Percentiles rank a stretch among this genome's conserved stretches.
Conservation (phyloP, 805 yeast genomes). For the Monosporozyma yasuniensis region DNA sequence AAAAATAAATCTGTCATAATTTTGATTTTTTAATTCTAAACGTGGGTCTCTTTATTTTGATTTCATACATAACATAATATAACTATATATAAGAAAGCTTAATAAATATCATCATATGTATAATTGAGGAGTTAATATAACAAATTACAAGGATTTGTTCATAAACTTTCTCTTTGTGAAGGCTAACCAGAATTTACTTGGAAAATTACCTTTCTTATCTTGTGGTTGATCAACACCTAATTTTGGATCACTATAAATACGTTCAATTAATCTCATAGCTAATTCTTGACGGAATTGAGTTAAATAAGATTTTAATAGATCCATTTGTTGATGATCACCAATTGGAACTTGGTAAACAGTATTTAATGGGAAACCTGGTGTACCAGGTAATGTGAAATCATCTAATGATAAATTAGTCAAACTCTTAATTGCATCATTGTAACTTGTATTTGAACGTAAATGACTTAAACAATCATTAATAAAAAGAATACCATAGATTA, state of each 20-base stretch:
- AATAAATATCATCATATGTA: background rate
- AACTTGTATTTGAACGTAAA: conserved; percentile 40
- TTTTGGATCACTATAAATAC: conserved; percentile 48
- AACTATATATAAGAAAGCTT: background rate
- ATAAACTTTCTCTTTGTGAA: conserved; percentile 90
- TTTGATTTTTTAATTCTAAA: no score
- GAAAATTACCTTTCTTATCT: conserved; percentile 35
- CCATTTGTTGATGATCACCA: conserved; percentile 62
- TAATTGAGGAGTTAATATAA: background rate
- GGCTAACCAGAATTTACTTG: conserved; percentile 93
- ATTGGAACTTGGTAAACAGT: conserved; percentile 63
- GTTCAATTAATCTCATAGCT: conserved; percentile 65
- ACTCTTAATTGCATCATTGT: conserved; percentile 53
- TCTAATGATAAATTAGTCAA: conserved; percentile 83
- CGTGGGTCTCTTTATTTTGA: no score
- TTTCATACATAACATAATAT: no score
- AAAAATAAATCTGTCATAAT: no score
- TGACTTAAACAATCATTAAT: conserved; percentile 75
- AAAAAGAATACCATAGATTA: conserved; percentile 88
- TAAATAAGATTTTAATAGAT: conserved; percentile 69
- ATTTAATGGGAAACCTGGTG: conserved; percentile 87
- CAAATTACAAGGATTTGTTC: conserved; percentile 50
- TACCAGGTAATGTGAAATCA: conserved; percentile 88
- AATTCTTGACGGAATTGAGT: conserved; percentile 94
- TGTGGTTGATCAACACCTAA: background rate